Conservation (phyloP, 2,329 filamentous ascomycete genomes). For the Bimuria novae-zelandiae region DNA sequence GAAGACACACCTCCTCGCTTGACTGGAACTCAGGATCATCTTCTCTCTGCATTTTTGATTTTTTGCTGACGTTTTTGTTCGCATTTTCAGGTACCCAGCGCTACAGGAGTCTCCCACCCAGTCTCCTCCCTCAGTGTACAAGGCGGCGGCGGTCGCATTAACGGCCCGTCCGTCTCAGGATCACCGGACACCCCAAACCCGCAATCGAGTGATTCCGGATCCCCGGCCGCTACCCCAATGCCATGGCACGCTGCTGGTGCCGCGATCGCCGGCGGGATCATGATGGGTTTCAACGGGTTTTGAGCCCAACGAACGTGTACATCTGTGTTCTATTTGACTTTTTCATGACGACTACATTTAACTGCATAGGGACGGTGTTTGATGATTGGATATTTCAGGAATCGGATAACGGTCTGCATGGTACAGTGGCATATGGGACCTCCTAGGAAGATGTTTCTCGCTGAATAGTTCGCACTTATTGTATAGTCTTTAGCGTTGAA, state of each 20-base stretch:
- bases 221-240: slow-evolving; percentile 29
- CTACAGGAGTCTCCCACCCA: slow-evolving; percentile 56
- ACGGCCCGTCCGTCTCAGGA: slow-evolving; percentile 29
- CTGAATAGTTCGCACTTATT: neutral
- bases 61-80: neutral
- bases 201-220: slow-evolving; percentile 2
- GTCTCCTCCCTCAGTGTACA: slow-evolving; percentile 53
- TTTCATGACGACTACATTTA: neutral
- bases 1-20: neutral
- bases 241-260: slow-evolving; percentile 37
- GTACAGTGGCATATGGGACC: neutral
- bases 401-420: neutral
- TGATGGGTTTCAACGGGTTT: slow-evolving; percentile 41
- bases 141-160: slow-evolving; percentile 52
- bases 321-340: neutral
- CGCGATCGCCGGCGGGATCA: slow-evolving; percentile 33
- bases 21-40: neutral
- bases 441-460: neutral
- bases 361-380: slow-evolving; percentile 3
- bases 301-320: slow-evolving; percentile 16
- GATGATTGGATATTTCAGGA: neutral
- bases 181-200: neutral
- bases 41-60: neutral
- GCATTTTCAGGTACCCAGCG: slow-evolving; percentile 47
- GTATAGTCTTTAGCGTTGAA: neutral